Percentiles rank a stretch among this genome's conserved stretches.
Conservation (phyloP, 257 asterid species). For the Osmanthus fragrans region DNA sequence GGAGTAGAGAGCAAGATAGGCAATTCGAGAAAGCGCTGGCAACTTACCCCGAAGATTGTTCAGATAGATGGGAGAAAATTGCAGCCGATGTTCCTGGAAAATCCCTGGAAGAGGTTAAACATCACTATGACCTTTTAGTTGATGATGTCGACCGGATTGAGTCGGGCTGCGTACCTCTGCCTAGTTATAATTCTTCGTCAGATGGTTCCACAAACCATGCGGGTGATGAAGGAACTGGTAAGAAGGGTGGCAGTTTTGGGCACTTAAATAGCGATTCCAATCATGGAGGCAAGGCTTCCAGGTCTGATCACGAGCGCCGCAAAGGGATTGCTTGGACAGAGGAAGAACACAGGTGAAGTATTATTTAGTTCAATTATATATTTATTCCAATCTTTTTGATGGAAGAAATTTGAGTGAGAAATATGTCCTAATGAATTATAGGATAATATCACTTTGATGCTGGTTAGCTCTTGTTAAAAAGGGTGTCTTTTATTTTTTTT, state of each 20-base stretch:
- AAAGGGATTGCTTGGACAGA: slow-evolving; percentile 98
- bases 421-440: neutral
- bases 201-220: slow-evolving; percentile 51
- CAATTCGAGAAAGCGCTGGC: slow-evolving; percentile 76
- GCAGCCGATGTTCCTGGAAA: slow-evolving; percentile 77
- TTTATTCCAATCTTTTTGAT: slow-evolving; percentile 11
- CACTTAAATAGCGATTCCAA: slow-evolving; percentile 43
- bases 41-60: slow-evolving; percentile 58
- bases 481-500: neutral
- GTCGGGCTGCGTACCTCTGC: slow-evolving; percentile 66
- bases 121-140: slow-evolving; percentile 74
- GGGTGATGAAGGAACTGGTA: slow-evolving; percentile 55
- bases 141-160: slow-evolving; percentile 78
- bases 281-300: slow-evolving; percentile 62
- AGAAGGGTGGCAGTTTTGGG: slow-evolving; percentile 47
- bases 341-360: slow-evolving; percentile 84
- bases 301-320: slow-evolving; percentile 81
- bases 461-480: neutral
- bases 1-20: slow-evolving; percentile 85
- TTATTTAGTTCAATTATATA: slow-evolving; percentile 11
- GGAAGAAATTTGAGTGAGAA: neutral
- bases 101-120: slow-evolving; percentile 64
- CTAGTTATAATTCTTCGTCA: slow-evolving; percentile 54
- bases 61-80: slow-evolving; percentile 81
- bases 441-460: neutral